These are phyloP conservation scores for Flammula alnicola DNA, from an alignment of 1,284 basidiomycete species.

Conservation along the genomic window DNA sequence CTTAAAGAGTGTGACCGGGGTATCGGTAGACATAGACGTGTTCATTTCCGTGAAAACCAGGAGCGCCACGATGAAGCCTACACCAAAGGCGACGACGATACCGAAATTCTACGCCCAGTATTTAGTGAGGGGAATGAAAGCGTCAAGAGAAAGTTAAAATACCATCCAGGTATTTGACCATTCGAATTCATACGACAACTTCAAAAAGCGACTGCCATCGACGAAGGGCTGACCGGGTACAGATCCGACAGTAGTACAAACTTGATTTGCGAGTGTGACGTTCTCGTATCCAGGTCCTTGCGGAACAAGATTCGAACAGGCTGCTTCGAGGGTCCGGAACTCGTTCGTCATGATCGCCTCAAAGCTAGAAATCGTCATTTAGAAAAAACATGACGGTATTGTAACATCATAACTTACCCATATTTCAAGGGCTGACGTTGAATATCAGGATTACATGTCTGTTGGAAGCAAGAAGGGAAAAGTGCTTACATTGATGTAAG, in stretches of 20 bases:
- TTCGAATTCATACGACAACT: conserved; percentile 52
- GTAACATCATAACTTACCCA: conserved; percentile 23
- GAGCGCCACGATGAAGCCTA: conserved; percentile 50
- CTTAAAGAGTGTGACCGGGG: conserved; percentile 44
- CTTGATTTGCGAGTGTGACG: conserved; percentile 51
- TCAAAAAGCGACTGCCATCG: conserved; percentile 56
- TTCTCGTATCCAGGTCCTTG: conserved; percentile 50
- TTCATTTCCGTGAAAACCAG: conserved; percentile 58
- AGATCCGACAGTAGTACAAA: conserved; percentile 58
- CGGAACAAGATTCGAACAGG: conserved; percentile 49
- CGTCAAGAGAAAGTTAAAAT: conserved; percentile 20
- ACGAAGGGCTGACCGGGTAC: conserved; percentile 45
- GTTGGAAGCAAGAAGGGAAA: conserved; percentile 34
- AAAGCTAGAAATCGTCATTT: conserved; percentile 36
- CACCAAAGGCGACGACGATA: conserved; percentile 55
- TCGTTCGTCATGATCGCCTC: conserved; percentile 58
- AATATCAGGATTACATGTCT: conserved; percentile 2
- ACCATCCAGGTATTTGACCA: conserved; percentile 58
- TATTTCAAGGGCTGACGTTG: conserved; percentile 36
- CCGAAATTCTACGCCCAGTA: conserved; percentile 46
- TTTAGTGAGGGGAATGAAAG: background rate
- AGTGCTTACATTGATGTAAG: too few relatives aligned
- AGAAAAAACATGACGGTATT: conserved; percentile 22
- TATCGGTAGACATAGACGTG: conserved; percentile 36
- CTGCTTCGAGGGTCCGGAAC: conserved; percentile 50